phyloP scores from a whole-genome alignment of 1,284 basidiomycete species.

The Melanopsichium pennsylvanicum region DNA sequence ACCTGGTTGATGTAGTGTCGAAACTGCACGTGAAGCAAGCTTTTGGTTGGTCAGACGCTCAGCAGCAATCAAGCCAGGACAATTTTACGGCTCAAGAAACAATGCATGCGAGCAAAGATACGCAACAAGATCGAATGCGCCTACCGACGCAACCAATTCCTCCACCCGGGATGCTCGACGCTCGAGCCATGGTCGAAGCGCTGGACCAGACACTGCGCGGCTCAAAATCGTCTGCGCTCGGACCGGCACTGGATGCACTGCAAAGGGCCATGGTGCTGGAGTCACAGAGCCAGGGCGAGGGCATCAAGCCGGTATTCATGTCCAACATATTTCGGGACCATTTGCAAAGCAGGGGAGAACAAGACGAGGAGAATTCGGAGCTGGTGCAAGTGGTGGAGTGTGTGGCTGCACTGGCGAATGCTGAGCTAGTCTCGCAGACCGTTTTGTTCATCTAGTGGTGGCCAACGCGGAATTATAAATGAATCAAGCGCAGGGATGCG shows the following conservation, averaged over 20 bases:
- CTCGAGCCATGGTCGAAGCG: constrained; percentile 38
- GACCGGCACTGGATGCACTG: constrained; percentile 5
- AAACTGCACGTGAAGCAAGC: constrained; percentile 11
- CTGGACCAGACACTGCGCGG: constrained; percentile 6
- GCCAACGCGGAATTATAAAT: no score
- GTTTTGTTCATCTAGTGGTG: constrained; percentile 30
- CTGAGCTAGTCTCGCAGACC: constrained; percentile 15
- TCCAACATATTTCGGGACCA: constrained; percentile 12
- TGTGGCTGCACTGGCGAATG: constrained; percentile 22
- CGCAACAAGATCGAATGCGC: no score
- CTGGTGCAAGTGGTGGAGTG: constrained; percentile 37
- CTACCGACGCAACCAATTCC: constrained; percentile 39
- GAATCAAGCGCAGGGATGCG: no score
- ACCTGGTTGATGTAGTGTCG: constrained; percentile 2
- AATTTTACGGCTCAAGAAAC: no score
- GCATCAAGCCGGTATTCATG: constrained; percentile 36
- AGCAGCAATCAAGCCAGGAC: background rate
- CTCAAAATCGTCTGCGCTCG: background rate
- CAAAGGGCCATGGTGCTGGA: constrained; percentile 19
- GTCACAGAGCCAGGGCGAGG: constrained; percentile 17
- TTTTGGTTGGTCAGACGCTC: constrained; percentile 14
- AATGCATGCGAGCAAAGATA: no score
- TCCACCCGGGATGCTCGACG: constrained; percentile 65
- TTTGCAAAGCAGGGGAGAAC: constrained; percentile 1
- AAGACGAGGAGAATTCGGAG: constrained; percentile 4